phyloP scores from a whole-genome alignment of 2,329 filamentous ascomycete species.

The Aspergillus texensis region DNA sequence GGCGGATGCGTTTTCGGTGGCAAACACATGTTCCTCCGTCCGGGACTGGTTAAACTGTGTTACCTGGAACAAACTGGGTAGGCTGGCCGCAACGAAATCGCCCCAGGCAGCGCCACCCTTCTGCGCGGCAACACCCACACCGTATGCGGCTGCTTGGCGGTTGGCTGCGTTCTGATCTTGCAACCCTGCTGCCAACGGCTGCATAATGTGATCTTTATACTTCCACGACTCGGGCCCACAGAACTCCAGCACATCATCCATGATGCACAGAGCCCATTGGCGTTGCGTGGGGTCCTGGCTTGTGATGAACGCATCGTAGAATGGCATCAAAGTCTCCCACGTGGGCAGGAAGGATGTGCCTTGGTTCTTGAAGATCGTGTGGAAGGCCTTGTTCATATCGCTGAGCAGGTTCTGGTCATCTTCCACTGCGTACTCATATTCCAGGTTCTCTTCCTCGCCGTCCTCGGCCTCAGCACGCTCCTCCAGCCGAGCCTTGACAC shows the following conservation, averaged over 20 bases:
- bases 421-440: constrained; percentile 86
- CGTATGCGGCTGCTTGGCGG: constrained; percentile 92
- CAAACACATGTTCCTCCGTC: constrained; percentile 91
- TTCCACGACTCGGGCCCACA: constrained; percentile 85
- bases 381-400: constrained; percentile 99
- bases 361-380: constrained; percentile 98
- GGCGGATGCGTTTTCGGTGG: constrained; percentile 95
- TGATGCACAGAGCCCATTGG: constrained; percentile 98
- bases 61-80: constrained; percentile 83
- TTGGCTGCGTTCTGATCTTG: constrained; percentile 85
- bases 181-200: constrained; percentile 84
- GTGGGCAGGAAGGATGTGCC: constrained; percentile 78
- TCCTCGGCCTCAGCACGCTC: constrained; percentile 84
- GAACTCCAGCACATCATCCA: constrained; percentile 97
- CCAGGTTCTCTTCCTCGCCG: constrained; percentile 85
- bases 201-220: constrained; percentile 83
- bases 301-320: constrained; percentile 82
- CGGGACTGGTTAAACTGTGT: constrained; percentile 79
- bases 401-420: constrained; percentile 95
- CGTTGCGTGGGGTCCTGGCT: constrained; percentile 85
- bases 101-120: constrained; percentile 86
- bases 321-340: constrained; percentile 83
- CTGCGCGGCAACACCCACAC: constrained; percentile 92
- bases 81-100: constrained; percentile 77
- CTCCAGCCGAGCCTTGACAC: constrained; percentile 80